phyloP scores from a whole-genome alignment of 345 rosid species.

The Eucalyptus coolabah region DNA sequence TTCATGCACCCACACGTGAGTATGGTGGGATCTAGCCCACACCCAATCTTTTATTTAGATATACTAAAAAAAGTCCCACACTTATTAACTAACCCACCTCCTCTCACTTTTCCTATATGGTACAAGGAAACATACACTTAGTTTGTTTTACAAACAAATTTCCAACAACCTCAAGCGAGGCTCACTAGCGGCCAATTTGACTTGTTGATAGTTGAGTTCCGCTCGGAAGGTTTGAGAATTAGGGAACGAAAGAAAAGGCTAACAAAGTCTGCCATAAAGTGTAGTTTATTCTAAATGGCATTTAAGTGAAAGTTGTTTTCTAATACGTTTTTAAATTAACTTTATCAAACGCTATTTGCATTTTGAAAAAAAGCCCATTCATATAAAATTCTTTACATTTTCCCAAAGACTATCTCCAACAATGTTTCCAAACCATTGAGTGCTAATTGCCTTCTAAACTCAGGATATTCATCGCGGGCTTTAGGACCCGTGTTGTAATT shows the following conservation, averaged over 20 bases:
- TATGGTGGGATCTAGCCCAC: too few relatives aligned
- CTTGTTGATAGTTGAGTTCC: fast-evolving
- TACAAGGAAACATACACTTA: too few relatives aligned
- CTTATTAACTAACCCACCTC: too few relatives aligned
- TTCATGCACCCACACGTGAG: fast-evolving
- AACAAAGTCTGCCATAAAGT: background rate
- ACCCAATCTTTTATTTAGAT: too few relatives aligned
- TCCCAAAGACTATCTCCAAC: background rate
- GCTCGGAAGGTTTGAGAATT: background rate
- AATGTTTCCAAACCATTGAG: background rate
- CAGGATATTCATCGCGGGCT: background rate
- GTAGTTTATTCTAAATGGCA: background rate
- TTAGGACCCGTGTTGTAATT: background rate
- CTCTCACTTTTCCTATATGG: too few relatives aligned
- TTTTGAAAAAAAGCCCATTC: background rate
- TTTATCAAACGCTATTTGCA: too few relatives aligned
- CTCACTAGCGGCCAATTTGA: too few relatives aligned
- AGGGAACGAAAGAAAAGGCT: too few relatives aligned
- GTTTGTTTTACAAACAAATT: too few relatives aligned
- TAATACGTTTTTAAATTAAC: too few relatives aligned
- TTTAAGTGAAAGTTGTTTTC: background rate
- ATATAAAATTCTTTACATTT: too few relatives aligned
- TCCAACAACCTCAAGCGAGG: background rate
- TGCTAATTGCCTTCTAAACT: background rate
- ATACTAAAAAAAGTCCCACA: too few relatives aligned